Evolutionary conservation across 495 filamentous ascomycete species (phyloP), one percentile per base, ranked within the genome.

Genomic region (Copromyces sp.): DNA sequence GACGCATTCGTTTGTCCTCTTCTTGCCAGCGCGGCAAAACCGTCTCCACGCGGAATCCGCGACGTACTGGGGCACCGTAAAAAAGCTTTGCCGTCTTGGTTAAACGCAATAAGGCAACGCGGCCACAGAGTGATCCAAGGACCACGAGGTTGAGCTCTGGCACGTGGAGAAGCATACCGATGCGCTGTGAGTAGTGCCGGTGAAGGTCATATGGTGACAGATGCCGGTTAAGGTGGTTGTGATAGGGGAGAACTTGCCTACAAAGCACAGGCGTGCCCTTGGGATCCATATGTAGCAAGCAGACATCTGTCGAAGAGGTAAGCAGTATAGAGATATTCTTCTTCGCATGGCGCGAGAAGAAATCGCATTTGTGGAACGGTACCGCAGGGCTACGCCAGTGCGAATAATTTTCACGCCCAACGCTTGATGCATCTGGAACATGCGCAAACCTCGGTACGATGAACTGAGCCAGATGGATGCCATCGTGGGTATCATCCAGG

Each of bases 61-160:
- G 77, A 11, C 73, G 70, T 45, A 80, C 16, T 24, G 76, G 65
- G 41, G 75, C 75, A 16, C 70, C 74, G 29, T 77, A 39, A 8
- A 76, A 12, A 9, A 78, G 75, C 47, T 81, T 80, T 5, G 90
- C 91, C 37, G 82, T 77, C 47, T 82, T 81, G 3, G 92, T 95
- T 38, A 95, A 83, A 1, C 90, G 88, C 42, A 97, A 82, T 3
- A 98, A 82, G 1, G 88, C 92, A 11, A 90, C 93, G 11, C 91
- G 88, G 17, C 95, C 95, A 69, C 86, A 87, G 65, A 92, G 88
- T 5, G 90, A 91, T 8, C 88, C 94, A 0, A 90, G 86, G 9
- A 94, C 82, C 4, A 97, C 87, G 39, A 98, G 83, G 7, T 89
- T 92, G 20, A 96, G 85, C 72, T 95, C 92, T 0, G 92, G 92